Conservation (phyloP, 345 rosid species). For the Psidium guajava region DNA sequence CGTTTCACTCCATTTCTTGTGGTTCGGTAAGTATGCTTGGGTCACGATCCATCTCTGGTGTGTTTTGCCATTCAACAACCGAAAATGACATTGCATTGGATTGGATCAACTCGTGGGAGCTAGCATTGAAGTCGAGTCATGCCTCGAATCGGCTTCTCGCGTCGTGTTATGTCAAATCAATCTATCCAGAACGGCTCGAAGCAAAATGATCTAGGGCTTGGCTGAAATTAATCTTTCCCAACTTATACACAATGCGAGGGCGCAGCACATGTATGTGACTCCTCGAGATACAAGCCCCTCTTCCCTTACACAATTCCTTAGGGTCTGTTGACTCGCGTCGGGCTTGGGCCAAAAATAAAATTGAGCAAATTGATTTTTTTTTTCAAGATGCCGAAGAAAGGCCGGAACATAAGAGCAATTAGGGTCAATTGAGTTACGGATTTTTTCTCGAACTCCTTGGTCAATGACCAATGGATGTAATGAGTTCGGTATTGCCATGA, state of each 20-base stretch:
- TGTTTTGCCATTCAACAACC: not conserved
- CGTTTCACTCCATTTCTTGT: not conserved
- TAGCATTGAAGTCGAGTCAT: not conserved
- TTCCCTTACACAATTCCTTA: not conserved
- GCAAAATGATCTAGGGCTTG: not conserved
- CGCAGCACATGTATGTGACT: not conserved
- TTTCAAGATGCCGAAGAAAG: not conserved
- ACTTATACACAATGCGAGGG: not conserved
- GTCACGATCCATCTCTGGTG: not conserved
- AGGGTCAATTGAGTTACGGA: not conserved
- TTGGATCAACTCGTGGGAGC: not conserved
- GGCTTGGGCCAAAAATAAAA: not conserved
- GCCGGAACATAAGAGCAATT: not conserved
- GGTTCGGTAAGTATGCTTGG: not conserved
- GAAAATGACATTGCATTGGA: not conserved
- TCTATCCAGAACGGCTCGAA: not conserved
- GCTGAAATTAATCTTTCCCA: not conserved
- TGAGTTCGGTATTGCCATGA: not conserved
- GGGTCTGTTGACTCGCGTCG: not conserved
- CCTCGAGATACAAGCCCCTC: not conserved
- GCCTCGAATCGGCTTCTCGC: not conserved
- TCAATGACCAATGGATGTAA: not conserved
- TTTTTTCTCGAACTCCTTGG: not conserved
- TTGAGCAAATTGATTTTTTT: not conserved
- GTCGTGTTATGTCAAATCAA: not conserved